Base-by-base conservation (phyloP, 768 basidiomycete genomes). In the Ramaria sp. region DNA sequence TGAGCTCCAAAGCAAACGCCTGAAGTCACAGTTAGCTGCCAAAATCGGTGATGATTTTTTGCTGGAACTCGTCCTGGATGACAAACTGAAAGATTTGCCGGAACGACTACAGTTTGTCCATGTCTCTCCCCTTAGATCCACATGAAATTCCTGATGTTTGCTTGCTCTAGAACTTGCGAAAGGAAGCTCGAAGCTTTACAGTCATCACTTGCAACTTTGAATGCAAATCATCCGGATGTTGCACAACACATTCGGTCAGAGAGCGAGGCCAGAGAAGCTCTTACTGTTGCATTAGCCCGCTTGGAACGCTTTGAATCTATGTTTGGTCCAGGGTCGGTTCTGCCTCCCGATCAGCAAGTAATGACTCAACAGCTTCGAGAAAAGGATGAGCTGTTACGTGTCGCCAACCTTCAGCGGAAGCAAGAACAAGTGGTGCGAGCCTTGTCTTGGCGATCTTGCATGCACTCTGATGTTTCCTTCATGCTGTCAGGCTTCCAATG, bases 1-100 rank as follows among this genome's bases (percentile, higher is more conserved):
- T 24, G 71, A 80, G 57, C 84, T 84, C 1, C 91, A 97, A 65
- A 70, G 86, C 10, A 74, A 71, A 39, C 76, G 92, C 22, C 72
- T 85, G 58, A 88, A 85, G 65, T 75, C 84, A 15, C 77, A 78
- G 28, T 70, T 94, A n/a, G 91, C 88, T 18, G 88, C 89, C 0
- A 69, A 81, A 25, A 72, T 77, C 1, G 81, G 83, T 5, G 76
- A 85, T 22, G 79, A 81, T 57, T 85, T 90, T 48, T 71, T 91
- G 32, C 73, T 93, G 66, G 68, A 69, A 4, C 89, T 90, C 65
- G 75, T 94, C 59, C 70, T 82, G 51, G 72, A 72, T 43, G 79
- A 75, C 18, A 72, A 77, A 42, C 69, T 74, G 5, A 77, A 79
- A 16, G 75, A 81, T 25, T 57, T 65, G 7, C 52, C 51, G 15